phyloP scores from a whole-genome alignment of 805 yeast genomes.

The Yamadazyma paraphyllophila region DNA sequence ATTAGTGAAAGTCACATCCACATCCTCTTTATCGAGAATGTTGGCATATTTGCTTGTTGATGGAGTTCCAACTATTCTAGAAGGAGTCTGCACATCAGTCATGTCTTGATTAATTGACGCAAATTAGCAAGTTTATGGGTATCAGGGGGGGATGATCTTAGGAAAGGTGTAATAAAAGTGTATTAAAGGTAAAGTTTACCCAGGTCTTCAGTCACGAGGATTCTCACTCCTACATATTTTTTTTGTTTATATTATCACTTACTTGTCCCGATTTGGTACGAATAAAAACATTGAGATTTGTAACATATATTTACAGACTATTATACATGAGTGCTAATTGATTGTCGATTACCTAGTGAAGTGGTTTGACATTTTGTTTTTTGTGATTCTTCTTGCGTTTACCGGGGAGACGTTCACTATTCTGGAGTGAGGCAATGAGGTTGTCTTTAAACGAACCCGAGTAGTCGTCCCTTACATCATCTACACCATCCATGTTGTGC shows the following conservation, averaged over 20 bases:
- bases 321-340: slow-evolving; percentile 1
- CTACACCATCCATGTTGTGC: neutral
- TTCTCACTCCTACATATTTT: neutral
- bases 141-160: neutral
- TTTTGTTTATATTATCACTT: slow-evolving; percentile 7
- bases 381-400: neutral
- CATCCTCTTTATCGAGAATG: slow-evolving; percentile 1
- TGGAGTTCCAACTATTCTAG: slow-evolving; percentile 8
- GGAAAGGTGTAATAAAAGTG: neutral
- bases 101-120: neutral
- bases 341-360: neutral
- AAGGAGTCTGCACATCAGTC: slow-evolving; percentile 11
- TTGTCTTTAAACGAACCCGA: neutral
- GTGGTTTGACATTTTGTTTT: neutral
- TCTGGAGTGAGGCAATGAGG: slow-evolving; percentile 1
- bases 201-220: slow-evolving; percentile 2
- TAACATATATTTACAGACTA: slow-evolving; percentile 5
- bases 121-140: neutral
- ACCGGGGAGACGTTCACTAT: neutral
- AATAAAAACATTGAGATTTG: slow-evolving; percentile 2
- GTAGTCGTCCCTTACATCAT: neutral
- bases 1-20: neutral
- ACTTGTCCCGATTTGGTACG: slow-evolving; percentile 3
- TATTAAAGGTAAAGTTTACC: neutral
- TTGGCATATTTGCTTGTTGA: slow-evolving; percentile 1